phyloP scores from a whole-genome alignment of 441 rosid species.

The Biscutella laevigata region DNA sequence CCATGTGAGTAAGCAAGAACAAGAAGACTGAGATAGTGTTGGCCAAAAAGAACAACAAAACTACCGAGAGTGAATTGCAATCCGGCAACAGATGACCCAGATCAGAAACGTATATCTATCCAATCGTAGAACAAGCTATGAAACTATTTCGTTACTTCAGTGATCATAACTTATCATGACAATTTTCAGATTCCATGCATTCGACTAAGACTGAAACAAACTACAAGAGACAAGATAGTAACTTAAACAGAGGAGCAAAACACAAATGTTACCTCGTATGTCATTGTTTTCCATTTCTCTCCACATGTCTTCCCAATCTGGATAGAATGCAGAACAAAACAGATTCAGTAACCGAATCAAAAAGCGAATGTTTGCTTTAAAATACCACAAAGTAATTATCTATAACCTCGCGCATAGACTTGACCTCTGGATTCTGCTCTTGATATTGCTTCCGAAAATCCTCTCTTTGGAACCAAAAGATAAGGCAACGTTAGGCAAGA shows the following conservation, averaged over 20 bases:
- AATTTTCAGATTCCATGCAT: neutral
- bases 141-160: neutral
- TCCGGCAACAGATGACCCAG: neutral
- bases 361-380: constrained; percentile 1
- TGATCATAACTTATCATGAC: constrained; percentile 4
- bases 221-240: neutral
- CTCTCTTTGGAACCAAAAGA: constrained; percentile 45
- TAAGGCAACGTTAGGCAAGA: constrained; percentile 5
- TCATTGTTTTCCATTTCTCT: constrained; percentile 90
- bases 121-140: neutral
- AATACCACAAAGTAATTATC: neutral
- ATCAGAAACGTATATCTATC: constrained; percentile 3
- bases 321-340: constrained; percentile 7
- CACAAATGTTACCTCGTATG: constrained; percentile 45
- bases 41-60: neutral
- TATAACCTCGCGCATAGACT: constrained; percentile 86
- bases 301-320: constrained; percentile 97
- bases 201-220: neutral
- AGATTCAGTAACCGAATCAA: neutral
- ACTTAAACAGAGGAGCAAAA: neutral
- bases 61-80: neutral
- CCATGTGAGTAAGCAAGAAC: no score
- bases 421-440: constrained; percentile 76
- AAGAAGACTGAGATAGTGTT: neutral
- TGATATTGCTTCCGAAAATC: constrained; percentile 82